Evolutionary conservation across 2,329 filamentous ascomycete genomes (phyloP), one percentile per base, ranked within the genome.

Genomic region (Byssothecium circinans): DNA sequence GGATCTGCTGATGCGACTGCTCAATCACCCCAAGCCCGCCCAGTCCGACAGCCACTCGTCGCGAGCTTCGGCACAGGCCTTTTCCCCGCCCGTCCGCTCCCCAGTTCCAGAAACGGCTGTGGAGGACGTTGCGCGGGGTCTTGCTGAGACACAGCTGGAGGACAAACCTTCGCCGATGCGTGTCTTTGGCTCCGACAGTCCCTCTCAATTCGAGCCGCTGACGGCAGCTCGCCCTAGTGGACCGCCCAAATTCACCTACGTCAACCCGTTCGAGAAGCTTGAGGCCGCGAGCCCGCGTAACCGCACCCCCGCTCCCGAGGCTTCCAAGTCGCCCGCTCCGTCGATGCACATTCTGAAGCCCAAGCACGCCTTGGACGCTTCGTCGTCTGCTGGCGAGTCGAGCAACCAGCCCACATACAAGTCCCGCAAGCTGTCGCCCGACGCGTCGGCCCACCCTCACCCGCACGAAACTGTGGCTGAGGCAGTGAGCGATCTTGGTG

Each of bases 1-100:
- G 70, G 86, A 92, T 54, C 88, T 94, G 65, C 78, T 99, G 39
- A 83, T 97, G 53, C 87, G 89, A 60, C 78, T 97, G 49, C 81
- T 99, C 54, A 94, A 91, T 64, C 85, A 87, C 40, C 85, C 88
- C 43, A 91, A 74, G 57, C 70, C 70, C 2, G 52, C 69, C 45
- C 69, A 60, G 61, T 59, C 58, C 25, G 64, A 67, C 44, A 55
- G 49, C 33, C 58, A 58, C 40, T 61, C 60, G 2, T 57, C 62
- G 39, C 57, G 56, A 18, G 60, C 59, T 20, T 62, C 64, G 32
- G 50, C 55, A 20, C 53, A 61, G n/a, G 54, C 60, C 42, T 61
- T 65, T 46, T 62, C 63, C 25, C 58, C 65, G 25, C 57, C 62
- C 15, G 57, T 58, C 35, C 50, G 58, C 22, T 59, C 60, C 48